Evolutionary conservation across 2,329 filamentous ascomycete genomes (phyloP), one percentile per base, ranked within the genome.

Genomic region (Colletotrichum tofieldiae): DNA sequence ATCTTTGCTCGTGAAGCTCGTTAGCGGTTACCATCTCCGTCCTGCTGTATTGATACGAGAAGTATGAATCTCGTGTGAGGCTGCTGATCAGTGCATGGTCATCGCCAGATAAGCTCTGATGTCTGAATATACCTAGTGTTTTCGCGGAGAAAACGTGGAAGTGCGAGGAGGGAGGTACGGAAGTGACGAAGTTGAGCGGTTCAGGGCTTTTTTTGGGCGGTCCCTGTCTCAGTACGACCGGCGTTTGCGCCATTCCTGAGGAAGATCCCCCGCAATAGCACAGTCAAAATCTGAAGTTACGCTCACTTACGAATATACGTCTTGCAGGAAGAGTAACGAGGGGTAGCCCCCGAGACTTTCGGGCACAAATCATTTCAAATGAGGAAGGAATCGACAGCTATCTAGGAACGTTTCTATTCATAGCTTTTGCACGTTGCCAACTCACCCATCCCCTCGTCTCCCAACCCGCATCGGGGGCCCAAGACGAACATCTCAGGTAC

Each of bases 361-460:
- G 7, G 6, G 5, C 16, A 61, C 23, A 35, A 3, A 18, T 16
- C 14, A 37, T 32, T 20, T 9, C 43, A 26, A 12, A 14, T 2
- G 5, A n/a, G 14, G 45, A 26, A 29, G 45, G 5, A 51, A 51
- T 14, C 5, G 3, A 32, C 14, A 20, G 32, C 20, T 18, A 41
- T 14, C 23, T 23, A 43, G 8, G 29, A 5, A 5, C 41, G 20
- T 6, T 47, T 20, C 47, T 63, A 63, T 68, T 64, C 59, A 55
- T 55, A 55, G 65, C 26, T 18, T 23, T 41, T 68, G 51, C 54
- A 64, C 45, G 54, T 60, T 59, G 59, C 43, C 12, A 41, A 26
- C 55, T 29, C 51, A n/a, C 12, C 35, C n/a, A 47, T 55, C 18
- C 37, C 23, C n/a, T 58, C 23, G 7, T 29, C n/a, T 16, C 62